A percentile compares a stretch with the other conserved stretches of the same genome.
Evolutionary conservation across 495 filamentous ascomycete genomes (phyloP).

Genomic region (Talaromyces nanjingensis): DNA sequence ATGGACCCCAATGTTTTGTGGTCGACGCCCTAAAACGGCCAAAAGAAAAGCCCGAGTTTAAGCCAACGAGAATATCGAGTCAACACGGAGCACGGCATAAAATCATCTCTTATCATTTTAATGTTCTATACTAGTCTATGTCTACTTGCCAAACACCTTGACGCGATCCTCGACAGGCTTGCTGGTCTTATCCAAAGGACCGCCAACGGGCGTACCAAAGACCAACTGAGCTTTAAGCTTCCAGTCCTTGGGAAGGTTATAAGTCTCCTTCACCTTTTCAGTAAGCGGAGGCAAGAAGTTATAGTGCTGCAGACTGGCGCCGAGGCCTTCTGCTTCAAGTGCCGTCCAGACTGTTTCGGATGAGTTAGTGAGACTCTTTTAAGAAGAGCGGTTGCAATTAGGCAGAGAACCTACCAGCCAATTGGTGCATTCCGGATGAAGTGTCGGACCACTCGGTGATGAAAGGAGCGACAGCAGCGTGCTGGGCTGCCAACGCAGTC

Average conservation of each 20-base stretch:
- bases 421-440: conserved; percentile 49
- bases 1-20: neutral
- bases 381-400: neutral
- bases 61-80: no score
- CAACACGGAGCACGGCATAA: neutral
- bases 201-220: conserved; percentile 37
- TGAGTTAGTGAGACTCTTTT: neutral
- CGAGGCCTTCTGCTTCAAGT: conserved; percentile 45
- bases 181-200: conserved; percentile 25
- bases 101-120: neutral
- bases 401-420: conserved; percentile 26
- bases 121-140: neutral
- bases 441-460: conserved; percentile 14
- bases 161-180: conserved; percentile 32
- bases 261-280: conserved; percentile 33
- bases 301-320: conserved; percentile 51
- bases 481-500: conserved; percentile 14
- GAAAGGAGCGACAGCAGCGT: neutral
- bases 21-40: neutral
- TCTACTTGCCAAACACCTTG: conserved; percentile 21
- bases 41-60: neutral
- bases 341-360: conserved; percentile 40
- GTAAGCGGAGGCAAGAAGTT: conserved; percentile 40
- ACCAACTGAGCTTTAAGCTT: conserved; percentile 43
- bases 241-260: conserved; percentile 41